phyloP scores from a whole-genome alignment of 805 yeast species.

The Saturnispora serradocipensis region DNA sequence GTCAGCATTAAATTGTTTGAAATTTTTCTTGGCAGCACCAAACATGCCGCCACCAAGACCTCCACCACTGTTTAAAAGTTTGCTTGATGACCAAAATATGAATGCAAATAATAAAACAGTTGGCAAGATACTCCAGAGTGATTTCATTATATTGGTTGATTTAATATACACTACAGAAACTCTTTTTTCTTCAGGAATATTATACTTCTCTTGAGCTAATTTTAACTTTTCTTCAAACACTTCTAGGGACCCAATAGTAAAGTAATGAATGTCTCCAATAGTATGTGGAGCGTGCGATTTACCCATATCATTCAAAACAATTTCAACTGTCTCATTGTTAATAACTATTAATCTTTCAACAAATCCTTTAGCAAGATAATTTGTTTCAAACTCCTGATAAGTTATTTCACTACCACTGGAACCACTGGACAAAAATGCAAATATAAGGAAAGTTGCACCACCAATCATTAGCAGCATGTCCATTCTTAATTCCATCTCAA shows the following conservation, averaged over 20 bases:
- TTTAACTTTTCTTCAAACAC: constrained; percentile 77
- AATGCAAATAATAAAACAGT: constrained; percentile 77
- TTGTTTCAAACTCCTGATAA: constrained; percentile 73
- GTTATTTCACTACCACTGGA: constrained; percentile 27
- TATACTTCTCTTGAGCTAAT: constrained; percentile 57
- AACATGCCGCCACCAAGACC: constrained; percentile 52
- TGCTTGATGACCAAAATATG: constrained; percentile 52
- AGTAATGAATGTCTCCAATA: constrained; percentile 31
- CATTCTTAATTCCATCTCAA: constrained; percentile 14
- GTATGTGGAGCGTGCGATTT: constrained; percentile 24
- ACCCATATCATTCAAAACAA: constrained; percentile 43
- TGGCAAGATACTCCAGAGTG: constrained; percentile 66
- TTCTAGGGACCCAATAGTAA: constrained; percentile 84
- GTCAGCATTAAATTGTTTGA: constrained; percentile 75
- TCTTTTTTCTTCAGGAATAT: constrained; percentile 59
- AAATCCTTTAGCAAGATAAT: constrained; percentile 65
- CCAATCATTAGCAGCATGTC: constrained; percentile 8
- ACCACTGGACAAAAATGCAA: constrained; percentile 18
- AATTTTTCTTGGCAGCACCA: constrained; percentile 72
- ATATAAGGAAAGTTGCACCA: constrained; percentile 12
- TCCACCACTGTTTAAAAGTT: constrained; percentile 46
- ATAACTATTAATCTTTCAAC: constrained; percentile 68
- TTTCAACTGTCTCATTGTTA: constrained; percentile 65
- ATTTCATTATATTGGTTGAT: constrained; percentile 53
- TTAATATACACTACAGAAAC: constrained; percentile 72